A percentile compares a stretch with the other conserved stretches of the same genome.
These are phyloP conservation scores for Cladorrhinum sp. DNA, from an alignment of 2,329 filamentous ascomycete genomes.

Conservation along the genomic window DNA sequence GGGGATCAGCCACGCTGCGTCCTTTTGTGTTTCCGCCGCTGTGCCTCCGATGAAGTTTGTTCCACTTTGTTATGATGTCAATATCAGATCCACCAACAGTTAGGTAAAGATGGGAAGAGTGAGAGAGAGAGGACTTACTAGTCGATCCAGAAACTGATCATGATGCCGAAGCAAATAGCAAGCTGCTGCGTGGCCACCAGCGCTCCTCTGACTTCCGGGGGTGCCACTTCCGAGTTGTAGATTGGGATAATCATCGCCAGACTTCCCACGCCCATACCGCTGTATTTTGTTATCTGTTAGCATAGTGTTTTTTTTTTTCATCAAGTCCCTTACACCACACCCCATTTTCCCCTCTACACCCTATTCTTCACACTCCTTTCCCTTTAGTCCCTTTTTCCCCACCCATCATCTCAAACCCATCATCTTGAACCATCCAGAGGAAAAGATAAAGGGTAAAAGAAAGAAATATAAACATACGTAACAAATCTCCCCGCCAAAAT, in stretches of 20 bases:
- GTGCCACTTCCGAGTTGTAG: constrained; percentile 48
- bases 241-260: constrained; percentile 60
- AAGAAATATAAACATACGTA: constrained; percentile 42
- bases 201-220: constrained; percentile 46
- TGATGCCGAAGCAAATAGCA: constrained; percentile 60
- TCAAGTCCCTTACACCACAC: no score
- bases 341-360: no score
- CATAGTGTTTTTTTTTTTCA: no score
- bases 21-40: constrained; percentile 47
- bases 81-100: no score
- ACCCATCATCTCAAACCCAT: neutral
- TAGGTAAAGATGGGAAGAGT: constrained; percentile 10
- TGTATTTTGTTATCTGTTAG: constrained; percentile 19
- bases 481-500: constrained; percentile 72
- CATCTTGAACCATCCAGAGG: neutral
- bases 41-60: constrained; percentile 65
- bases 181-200: constrained; percentile 50
- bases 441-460: neutral
- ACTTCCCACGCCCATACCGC: constrained; percentile 65
- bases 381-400: constrained; percentile 36
- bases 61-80: constrained; percentile 41
- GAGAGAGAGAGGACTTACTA: constrained; percentile 37
- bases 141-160: constrained; percentile 63
- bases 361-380: constrained; percentile 68
- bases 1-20: constrained; percentile 72